These are phyloP conservation scores for Hibiscus trionum DNA, from an alignment of 345 rosid genomes.

Conservation along the genomic window DNA sequence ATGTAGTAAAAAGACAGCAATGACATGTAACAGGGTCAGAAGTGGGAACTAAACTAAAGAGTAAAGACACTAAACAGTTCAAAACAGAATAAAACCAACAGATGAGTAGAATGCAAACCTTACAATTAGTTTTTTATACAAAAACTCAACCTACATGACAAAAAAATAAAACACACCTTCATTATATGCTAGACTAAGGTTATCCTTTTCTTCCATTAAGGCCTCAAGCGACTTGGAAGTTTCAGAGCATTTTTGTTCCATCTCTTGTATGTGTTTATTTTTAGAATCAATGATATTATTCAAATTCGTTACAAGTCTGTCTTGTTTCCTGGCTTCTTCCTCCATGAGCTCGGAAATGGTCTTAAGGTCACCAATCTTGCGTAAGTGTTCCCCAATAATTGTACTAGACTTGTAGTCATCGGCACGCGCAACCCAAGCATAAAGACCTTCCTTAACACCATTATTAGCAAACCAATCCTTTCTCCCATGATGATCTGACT, in stretches of 20 bases:
- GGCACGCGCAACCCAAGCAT: slow-evolving; percentile 91
- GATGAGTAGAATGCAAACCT: background rate
- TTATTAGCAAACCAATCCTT: slow-evolving; percentile 48
- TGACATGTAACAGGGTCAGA: background rate
- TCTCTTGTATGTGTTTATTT: slow-evolving; percentile 44
- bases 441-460: slow-evolving; percentile 45
- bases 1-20: background rate
- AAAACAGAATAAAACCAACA: background rate
- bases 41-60: background rate
- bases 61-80: background rate
- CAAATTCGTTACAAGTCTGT: slow-evolving; percentile 53
- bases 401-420: slow-evolving; percentile 61
- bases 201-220: slow-evolving; percentile 66
- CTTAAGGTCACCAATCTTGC: slow-evolving; percentile 71
- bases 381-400: slow-evolving; percentile 64
- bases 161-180: slow-evolving; percentile 45
- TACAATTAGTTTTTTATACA: background rate
- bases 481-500: slow-evolving; percentile 74
- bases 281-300: slow-evolving; percentile 43
- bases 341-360: slow-evolving; percentile 66
- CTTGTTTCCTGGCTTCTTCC: slow-evolving; percentile 83
- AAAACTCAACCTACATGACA: background rate
- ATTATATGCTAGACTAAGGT: slow-evolving; percentile 61
- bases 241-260: slow-evolving; percentile 49
- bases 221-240: slow-evolving; percentile 35